phyloP scores from a whole-genome alignment of 2,329 filamentous ascomycete genomes.

The Thelonectria olida region DNA sequence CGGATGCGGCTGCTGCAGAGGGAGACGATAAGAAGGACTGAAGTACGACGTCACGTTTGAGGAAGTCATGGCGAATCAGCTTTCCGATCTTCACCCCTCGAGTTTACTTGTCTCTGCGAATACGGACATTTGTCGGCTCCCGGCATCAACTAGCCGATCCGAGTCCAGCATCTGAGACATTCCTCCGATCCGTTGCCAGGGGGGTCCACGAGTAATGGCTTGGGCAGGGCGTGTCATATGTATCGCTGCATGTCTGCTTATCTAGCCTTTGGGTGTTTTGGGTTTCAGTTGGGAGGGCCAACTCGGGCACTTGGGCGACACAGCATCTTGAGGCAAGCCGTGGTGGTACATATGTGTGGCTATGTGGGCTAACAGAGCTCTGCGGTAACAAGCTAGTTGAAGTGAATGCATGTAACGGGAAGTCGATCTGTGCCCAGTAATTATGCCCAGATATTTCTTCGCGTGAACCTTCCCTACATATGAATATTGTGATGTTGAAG shows the following conservation, averaged over 20 bases:
- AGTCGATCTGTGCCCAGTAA: background rate
- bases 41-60: constrained; percentile 1
- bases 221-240: background rate
- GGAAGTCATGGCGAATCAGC: background rate
- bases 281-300: background rate
- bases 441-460: background rate
- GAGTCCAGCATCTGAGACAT: background rate
- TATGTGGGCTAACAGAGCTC: background rate
- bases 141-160: background rate
- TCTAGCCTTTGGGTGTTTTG: background rate
- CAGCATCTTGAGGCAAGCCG: background rate
- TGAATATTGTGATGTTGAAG: background rate
- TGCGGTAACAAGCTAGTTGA: background rate
- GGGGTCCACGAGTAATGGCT: background rate
- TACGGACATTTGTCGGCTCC: background rate
- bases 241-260: background rate
- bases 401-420: background rate
- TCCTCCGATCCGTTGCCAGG: background rate
- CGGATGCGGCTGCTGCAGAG: constrained; percentile 11
- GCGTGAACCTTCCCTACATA: background rate
- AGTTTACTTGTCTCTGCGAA: background rate
- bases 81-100: background rate
- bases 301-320: background rate
- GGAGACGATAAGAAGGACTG: constrained; percentile 36
- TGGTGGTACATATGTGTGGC: background rate